Base-by-base conservation (phyloP, 2,329 filamentous ascomycete species). In the Nemania serpens region DNA sequence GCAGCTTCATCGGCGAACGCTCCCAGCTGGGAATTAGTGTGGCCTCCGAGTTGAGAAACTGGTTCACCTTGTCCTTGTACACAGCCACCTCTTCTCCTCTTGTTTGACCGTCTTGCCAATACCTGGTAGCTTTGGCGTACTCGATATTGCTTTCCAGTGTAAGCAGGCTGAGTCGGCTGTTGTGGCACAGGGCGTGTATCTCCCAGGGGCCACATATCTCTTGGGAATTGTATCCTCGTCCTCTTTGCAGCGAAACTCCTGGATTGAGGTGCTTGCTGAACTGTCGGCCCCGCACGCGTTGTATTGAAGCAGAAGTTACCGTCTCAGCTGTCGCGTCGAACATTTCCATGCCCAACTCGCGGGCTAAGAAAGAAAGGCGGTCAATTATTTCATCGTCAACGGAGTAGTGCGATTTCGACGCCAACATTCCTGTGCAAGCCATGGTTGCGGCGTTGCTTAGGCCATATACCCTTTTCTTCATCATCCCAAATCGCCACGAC, bases 11-110 rank as follows among this genome's bases (percentile, higher is more conserved):
- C 9, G 55, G 55, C 2, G 55, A 50, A 15, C 62, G 56, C 36
- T 64, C 62, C 62, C 62, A 64, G 43, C 55, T 62, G 12, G 62
- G 53, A 18, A 62, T 55, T 9, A 64, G 29, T 22, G 51, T 59
- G 12, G 52, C 59, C 15, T 64, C 62, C 15, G 59, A 54, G 25
- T 62, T 62, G 5, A 62, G 55, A 45, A 64, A 64, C 34, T 33
- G 48, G 11, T 47, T 58, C 12, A 64, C 46, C 36, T 49, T 62
- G 9, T 46, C 36, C 9, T 55, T 50, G 36, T 48, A 59, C 17
- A 49, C 39, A n/a, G 39, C 37, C 17, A 57, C 37, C 13, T 62
- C 62, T 11, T 36, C 52, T 13, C 57, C 52, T 34, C 59, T 49
- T 18, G 42, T 48, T 39, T 50, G 52, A 47, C n/a, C 42, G 3